phyloP scores from a whole-genome alignment of 495 filamentous ascomycete genomes.

The Talaromyces nanjingensis region DNA sequence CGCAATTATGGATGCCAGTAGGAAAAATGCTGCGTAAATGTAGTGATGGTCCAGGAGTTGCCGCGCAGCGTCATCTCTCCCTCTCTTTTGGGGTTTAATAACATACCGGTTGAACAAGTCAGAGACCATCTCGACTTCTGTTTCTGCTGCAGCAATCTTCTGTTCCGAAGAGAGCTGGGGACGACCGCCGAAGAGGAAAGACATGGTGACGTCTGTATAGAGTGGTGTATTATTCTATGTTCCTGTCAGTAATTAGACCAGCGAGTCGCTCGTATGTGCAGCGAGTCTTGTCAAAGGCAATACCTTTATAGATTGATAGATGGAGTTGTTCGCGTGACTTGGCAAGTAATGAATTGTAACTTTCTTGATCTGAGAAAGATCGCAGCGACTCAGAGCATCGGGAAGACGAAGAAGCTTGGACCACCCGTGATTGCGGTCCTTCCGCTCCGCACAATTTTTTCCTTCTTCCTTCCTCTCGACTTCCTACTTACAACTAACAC shows the following conservation, averaged over 20 bases:
- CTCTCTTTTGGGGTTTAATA: neutral
- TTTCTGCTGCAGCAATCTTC: slow-evolving; percentile 92
- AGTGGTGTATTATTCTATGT: neutral
- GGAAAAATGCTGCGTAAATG: neutral
- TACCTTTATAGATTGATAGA: neutral
- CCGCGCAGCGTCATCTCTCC: neutral
- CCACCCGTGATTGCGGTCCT: slow-evolving; percentile 22
- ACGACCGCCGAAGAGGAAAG: slow-evolving; percentile 81
- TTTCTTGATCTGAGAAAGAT: neutral
- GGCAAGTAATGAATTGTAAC: neutral
- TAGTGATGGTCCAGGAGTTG: neutral
- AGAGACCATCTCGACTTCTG: slow-evolving; percentile 84
- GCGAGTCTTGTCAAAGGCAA: neutral
- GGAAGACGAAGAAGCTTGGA: slow-evolving; percentile 27
- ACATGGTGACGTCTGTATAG: slow-evolving; percentile 43
- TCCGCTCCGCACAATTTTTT: slow-evolving; percentile 15
- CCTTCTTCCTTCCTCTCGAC: slow-evolving; percentile 14
- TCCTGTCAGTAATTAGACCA: neutral
- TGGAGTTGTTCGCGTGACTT: neutral
- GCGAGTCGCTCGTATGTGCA: neutral
- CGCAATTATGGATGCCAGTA: neutral
- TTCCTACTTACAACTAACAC: slow-evolving; percentile 9
- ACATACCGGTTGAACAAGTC: slow-evolving; percentile 92
- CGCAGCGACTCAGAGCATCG: neutral
- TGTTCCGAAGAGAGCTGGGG: slow-evolving; percentile 88